phyloP scores from a whole-genome alignment of 2,329 filamentous ascomycete genomes.

The Trichoderma lentiforme region DNA sequence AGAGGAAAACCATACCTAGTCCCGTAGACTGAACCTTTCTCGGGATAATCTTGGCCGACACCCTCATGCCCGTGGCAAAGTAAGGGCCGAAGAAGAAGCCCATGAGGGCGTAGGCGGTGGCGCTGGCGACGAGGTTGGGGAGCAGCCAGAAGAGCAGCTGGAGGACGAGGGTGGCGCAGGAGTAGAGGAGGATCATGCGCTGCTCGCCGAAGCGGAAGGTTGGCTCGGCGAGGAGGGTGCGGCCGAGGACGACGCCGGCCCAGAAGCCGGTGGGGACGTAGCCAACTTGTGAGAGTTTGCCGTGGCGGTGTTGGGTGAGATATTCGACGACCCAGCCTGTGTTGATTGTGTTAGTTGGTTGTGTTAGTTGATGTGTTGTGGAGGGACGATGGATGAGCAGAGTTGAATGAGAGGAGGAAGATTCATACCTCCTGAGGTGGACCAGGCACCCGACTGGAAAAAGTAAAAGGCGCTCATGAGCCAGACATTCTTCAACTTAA shows the following conservation, averaged over 20 bases:
- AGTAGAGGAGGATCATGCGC: constrained; percentile 59
- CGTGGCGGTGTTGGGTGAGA: constrained; percentile 54
- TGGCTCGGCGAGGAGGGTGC: constrained; percentile 65
- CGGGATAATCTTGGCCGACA: constrained; percentile 70
- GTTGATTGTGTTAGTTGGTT: neutral
- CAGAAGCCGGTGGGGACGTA: constrained; percentile 78
- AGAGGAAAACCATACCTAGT: constrained; percentile 57
- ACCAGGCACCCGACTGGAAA: constrained; percentile 17
- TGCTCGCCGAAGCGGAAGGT: constrained; percentile 71
- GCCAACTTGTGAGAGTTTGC: constrained; percentile 57
- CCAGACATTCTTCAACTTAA: constrained; percentile 15
- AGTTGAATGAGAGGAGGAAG: neutral
- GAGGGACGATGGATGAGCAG: neutral
- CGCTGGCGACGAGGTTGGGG: constrained; percentile 70
- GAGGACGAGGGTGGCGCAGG: constrained; percentile 59
- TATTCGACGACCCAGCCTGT: constrained; percentile 18
- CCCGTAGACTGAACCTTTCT: constrained; percentile 58
- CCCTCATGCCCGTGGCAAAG: constrained; percentile 72
- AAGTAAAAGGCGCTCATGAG: constrained; percentile 18
- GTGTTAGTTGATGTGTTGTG: neutral
- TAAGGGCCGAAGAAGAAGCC: constrained; percentile 80
- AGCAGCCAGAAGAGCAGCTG: constrained; percentile 80
- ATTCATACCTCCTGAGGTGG: constrained; percentile 12
- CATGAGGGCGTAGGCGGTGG: constrained; percentile 66
- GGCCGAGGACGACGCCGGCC: constrained; percentile 71